phyloP scores from a whole-genome alignment of 2,329 filamentous ascomycete species.

The Aspergillus brunneoviolaceus region DNA sequence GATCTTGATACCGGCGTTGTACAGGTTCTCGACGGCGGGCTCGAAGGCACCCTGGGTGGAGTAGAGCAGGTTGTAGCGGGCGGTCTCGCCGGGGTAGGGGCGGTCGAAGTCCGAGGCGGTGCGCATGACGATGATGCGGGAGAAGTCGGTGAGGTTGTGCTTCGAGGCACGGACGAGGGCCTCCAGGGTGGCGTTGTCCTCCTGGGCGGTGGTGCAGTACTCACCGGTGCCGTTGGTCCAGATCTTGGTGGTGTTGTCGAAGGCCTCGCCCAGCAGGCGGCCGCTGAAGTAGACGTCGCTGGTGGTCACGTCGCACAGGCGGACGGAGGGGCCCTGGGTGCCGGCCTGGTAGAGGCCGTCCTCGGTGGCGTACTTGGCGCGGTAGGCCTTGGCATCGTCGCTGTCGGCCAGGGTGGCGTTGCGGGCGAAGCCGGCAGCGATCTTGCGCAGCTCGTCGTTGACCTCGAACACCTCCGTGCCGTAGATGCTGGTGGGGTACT shows the following conservation, averaged over 20 bases:
- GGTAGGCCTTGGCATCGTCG: constrained; percentile 52
- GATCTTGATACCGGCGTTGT: constrained; percentile 63
- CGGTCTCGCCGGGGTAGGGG: constrained; percentile 58
- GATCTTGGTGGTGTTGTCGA: constrained; percentile 62
- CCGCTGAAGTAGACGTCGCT: constrained; percentile 73
- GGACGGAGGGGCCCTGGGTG: constrained; percentile 53
- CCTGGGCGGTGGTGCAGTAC: constrained; percentile 71
- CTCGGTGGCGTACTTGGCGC: constrained; percentile 50
- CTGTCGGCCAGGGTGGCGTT: constrained; percentile 56
- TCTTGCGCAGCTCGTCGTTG: constrained; percentile 57
- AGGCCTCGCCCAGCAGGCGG: constrained; percentile 58
- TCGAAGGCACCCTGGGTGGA: constrained; percentile 63
- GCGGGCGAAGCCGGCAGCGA: constrained; percentile 53
- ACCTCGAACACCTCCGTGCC: constrained; percentile 71
- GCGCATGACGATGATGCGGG: constrained; percentile 66
- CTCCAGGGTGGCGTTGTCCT: constrained; percentile 69
- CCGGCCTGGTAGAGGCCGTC: constrained; percentile 42
- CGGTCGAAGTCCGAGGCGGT: constrained; percentile 72
- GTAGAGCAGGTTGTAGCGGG: constrained; percentile 60
- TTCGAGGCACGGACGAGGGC: constrained; percentile 61
- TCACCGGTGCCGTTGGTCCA: constrained; percentile 67
- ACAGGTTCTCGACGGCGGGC: constrained; percentile 66
- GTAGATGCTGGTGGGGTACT: constrained; percentile 61
- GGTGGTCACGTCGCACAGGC: constrained; percentile 67
- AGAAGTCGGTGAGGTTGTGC: constrained; percentile 62